Base-by-base conservation (phyloP, 2,329 filamentous ascomycete genomes). In the Ophiocordyceps australis region DNA sequence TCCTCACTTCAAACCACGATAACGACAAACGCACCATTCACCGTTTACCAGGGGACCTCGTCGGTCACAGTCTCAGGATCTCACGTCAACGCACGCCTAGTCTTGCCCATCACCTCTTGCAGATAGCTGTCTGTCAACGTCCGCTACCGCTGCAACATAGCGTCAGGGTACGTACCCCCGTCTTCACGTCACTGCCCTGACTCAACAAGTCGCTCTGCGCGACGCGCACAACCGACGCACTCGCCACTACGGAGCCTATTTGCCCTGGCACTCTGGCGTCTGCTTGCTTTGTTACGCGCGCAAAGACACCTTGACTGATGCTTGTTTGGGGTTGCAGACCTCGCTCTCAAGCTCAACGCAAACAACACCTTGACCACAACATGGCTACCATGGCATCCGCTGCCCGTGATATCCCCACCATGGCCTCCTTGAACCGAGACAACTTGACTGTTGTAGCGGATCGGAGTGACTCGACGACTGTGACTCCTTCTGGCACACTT, bases 391-490 rank as follows among this genome's bases (percentile, higher is more conserved):
- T 68, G 68, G 62, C 64, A 63, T 57, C 65, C 57, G 63, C 62
- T 65, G 65, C 57, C 63, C 66, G 67, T 65, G 67, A 72, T 65
- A 74, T 72, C 55, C 62, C 60, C 45, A 62, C 61, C 61, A 55
- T 62, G 25, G 23, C 20, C 58, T 61, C 57, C 55, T 47, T 48
- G 50, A 53, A 50, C 59, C 66, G 67, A 73, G 69, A 75, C 68
- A 68, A 65, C 68, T 75, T 75, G 50, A 57, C 67, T 74, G 69
- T 55, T 72, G 69, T 74, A 72, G 68, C 67, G 62, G 65, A 65
- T 52, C 60, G 62, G 58, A 66, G 63, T 42, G 63, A 69, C 50
- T 56, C 65, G 62, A 59, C 45, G 52, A 56, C 50, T 54, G 53
- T 67, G 64, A 66, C 66, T 57, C 59, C 54, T 54, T 52, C 55